A percentile compares a stretch with the other conserved stretches of the same genome.
Evolutionary conservation across 495 filamentous ascomycete species (phyloP).

Genomic region (Wilcoxina mikolae): DNA sequence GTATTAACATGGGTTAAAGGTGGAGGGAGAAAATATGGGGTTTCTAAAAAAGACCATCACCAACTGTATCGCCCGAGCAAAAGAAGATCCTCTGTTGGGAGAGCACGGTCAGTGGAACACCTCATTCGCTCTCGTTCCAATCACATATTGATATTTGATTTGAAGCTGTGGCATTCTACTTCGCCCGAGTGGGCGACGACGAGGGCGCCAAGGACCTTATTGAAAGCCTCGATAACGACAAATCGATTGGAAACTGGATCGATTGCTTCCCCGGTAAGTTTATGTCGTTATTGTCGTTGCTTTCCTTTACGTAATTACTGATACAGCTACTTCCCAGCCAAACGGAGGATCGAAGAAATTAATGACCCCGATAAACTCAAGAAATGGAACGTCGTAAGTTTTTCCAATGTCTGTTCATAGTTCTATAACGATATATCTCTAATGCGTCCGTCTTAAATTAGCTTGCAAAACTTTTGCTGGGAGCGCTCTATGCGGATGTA

Average conservation of each 20-base stretch:
- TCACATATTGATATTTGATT: not conserved
- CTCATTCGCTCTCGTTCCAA: not conserved
- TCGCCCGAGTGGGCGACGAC: conserved; percentile 10
- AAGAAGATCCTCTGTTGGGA: not conserved
- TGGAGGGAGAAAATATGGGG: conserved; percentile 5
- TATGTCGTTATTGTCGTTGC: not conserved
- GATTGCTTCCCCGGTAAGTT: conserved; percentile 11
- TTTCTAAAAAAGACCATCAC: conserved; percentile 1
- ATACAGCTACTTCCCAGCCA: not conserved
- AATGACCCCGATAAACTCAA: not conserved
- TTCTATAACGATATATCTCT: not conserved
- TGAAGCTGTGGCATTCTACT: conserved; percentile 15
- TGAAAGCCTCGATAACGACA: conserved; percentile 6
- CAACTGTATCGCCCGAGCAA: not conserved
- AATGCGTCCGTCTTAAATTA: not conserved
- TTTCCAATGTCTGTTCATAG: not conserved
- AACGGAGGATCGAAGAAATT: not conserved
- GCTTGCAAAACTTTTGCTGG: conserved; percentile 11
- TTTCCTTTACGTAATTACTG: not conserved
- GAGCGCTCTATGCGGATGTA: conserved; percentile 8
- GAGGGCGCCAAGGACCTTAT: conserved; percentile 2
- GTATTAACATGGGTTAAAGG: not conserved
- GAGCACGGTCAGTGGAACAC: conserved; percentile 1
- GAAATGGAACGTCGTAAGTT: conserved; percentile 10
- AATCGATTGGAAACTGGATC: not conserved